phyloP scores from a whole-genome alignment of 1,139 yeast species.

The Spencermartinsiella ligniputridi region DNA sequence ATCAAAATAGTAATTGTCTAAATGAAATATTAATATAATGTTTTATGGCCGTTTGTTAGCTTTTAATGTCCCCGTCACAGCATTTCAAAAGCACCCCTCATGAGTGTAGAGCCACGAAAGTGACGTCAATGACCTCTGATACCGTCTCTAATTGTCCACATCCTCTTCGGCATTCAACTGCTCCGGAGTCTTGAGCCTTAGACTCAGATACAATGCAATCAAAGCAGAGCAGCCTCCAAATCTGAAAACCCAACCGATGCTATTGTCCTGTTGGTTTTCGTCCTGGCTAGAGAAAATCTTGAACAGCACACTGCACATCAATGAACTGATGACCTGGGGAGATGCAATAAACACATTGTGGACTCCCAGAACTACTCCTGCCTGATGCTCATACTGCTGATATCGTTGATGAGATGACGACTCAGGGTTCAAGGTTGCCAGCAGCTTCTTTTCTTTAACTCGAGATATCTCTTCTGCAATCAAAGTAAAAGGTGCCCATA shows the following conservation, averaged over 20 bases:
- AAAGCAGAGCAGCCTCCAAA: constrained; percentile 35
- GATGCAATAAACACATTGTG: constrained; percentile 38
- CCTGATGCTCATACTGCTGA: constrained; percentile 26
- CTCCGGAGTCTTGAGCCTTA: constrained; percentile 22
- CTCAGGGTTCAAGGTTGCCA: constrained; percentile 1
- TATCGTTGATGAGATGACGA: constrained; percentile 8
- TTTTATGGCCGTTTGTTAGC: too few relatives aligned
- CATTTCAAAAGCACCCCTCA: too few relatives aligned
- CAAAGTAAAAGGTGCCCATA: constrained; percentile 40
- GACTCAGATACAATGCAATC: constrained; percentile 31
- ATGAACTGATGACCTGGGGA: constrained; percentile 39
- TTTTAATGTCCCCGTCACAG: too few relatives aligned
- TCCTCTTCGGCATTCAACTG: constrained; percentile 20
- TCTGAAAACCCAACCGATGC: constrained; percentile 36
- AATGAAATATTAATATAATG: too few relatives aligned
- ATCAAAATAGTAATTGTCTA: too few relatives aligned
- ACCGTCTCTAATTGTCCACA: constrained; percentile 7
- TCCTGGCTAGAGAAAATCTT: constrained; percentile 26
- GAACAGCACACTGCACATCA: constrained; percentile 31
- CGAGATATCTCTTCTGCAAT: constrained; percentile 36
- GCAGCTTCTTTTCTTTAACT: constrained; percentile 22
- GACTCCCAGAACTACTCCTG: constrained; percentile 38
- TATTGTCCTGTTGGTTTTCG: constrained; percentile 26
- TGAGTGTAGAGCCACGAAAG: too few relatives aligned
- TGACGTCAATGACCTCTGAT: too few relatives aligned